Evolutionary conservation across 768 basidiomycete species (phyloP), one percentile per base, ranked within the genome.

Genomic region (Trametes punicea): DNA sequence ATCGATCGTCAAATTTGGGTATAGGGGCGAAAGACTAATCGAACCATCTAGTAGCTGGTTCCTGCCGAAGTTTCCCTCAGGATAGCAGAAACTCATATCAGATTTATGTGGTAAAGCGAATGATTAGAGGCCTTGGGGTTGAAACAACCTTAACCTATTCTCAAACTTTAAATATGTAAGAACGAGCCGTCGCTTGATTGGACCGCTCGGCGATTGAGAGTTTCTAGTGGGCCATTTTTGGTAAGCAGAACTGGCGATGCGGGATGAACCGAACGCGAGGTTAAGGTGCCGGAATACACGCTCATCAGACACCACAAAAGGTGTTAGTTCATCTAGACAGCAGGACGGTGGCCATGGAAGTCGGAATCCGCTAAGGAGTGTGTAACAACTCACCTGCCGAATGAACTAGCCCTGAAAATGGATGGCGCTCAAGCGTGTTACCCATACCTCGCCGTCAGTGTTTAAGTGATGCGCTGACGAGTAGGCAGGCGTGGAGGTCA

Each of bases 21-120:
- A 89, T 90, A 89, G 88, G 88, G 88, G 87, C 84, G 85, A 90
- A 90, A 90, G 88, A 90, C 88, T 87, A 88, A 90, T 90, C 85
- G 85, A 89, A 88, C 87, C 87, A 87, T 88, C 80, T 87, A 88
- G 85, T 88, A 87, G 86, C 87, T 89, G 85, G 85, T 88, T 89
- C 85, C 87, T 84, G 82, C 84, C 84, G 83, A 87, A 88, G 85
- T 87, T 88, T 88, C 86, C 84, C 86, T 81, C 78, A 81, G 80
- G 80, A 81, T 80, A 81, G 80, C 80, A 79, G 79, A 79, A 75
- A 76, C 79, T 80, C 77, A 69, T 73, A 74, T 77, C 77, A 73
- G 75, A 74, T 71, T 75, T 78, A 75, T 78, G 77, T 75, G 77
- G 75, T 84, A 85, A 84, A 85, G 83, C 85, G 84, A 88, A 88